Evolutionary conservation across 495 filamentous ascomycete species (phyloP).

Genomic region (Mytilinidion resinicola): DNA sequence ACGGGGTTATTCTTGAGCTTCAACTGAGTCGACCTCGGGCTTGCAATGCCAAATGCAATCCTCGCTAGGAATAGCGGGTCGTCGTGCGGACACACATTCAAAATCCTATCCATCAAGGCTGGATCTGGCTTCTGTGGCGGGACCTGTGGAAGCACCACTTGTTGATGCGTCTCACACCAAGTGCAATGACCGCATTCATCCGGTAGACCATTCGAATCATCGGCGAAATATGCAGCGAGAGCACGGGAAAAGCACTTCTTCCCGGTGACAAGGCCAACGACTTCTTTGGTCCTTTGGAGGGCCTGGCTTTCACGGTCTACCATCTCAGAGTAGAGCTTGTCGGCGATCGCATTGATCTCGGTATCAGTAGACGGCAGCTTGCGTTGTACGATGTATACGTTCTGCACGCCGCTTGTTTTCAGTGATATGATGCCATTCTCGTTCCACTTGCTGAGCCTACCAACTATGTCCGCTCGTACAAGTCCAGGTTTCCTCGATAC

Average conservation of each 20-base stretch:
- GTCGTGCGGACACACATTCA: conserved; percentile 40
- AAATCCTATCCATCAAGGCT: conserved; percentile 35
- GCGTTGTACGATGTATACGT: conserved; percentile 45
- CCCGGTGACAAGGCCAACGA: conserved; percentile 47
- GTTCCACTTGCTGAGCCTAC: conserved; percentile 47
- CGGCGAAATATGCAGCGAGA: conserved; percentile 52
- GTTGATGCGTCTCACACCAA: conserved; percentile 42
- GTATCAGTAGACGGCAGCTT: conserved; percentile 37
- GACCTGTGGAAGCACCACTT: conserved; percentile 31
- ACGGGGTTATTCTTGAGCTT: conserved; percentile 39
- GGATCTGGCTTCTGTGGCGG: conserved; percentile 33
- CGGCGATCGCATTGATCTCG: conserved; percentile 38
- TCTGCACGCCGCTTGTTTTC: conserved; percentile 42
- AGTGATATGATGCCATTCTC: conserved; percentile 42
- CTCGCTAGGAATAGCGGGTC: conserved; percentile 51
- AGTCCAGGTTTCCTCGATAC: conserved; percentile 21
- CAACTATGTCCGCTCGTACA: conserved; percentile 39
- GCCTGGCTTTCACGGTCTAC: conserved; percentile 44
- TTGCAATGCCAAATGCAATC: conserved; percentile 53
- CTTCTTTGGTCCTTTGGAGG: conserved; percentile 41
- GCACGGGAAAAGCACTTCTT: conserved; percentile 40
- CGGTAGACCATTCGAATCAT: conserved; percentile 38
- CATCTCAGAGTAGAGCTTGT: conserved; percentile 45
- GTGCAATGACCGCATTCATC: conserved; percentile 48
- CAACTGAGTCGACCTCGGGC: conserved; percentile 42